A percentile compares a stretch with the other conserved stretches of the same genome.
Conservation (phyloP, 2,329 filamentous ascomycete genomes). For the Chrysoporthe deuterocubensis region DNA sequence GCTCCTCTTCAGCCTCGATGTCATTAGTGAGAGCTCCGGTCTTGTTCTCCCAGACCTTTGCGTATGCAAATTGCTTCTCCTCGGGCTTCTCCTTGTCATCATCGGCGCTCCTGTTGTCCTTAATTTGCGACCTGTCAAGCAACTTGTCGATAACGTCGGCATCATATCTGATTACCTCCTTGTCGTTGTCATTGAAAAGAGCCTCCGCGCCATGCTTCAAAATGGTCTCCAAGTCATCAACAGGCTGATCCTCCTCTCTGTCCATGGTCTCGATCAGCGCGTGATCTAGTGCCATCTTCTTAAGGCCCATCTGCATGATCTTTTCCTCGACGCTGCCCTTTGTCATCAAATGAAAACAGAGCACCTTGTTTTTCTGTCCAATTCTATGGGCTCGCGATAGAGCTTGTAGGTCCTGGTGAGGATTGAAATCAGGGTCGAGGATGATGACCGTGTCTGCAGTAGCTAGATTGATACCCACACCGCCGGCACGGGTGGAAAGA, state of each 20-base stretch:
- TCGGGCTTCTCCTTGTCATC: constrained; percentile 56
- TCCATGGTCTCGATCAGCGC: constrained; percentile 93
- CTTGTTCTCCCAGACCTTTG: constrained; percentile 90
- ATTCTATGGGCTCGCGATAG: constrained; percentile 94
- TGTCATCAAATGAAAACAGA: constrained; percentile 94
- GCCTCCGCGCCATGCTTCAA: constrained; percentile 85
- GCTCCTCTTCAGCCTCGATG: constrained; percentile 57
- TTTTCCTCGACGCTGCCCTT: constrained; percentile 89
- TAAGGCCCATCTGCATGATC: constrained; percentile 93
- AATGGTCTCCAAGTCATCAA: constrained; percentile 83
- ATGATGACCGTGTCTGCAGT: constrained; percentile 98
- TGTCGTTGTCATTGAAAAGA: constrained; percentile 75
- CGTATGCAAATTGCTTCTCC: constrained; percentile 86
- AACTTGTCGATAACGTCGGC: constrained; percentile 82
- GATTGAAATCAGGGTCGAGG: constrained; percentile 95
- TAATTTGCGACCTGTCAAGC: constrained; percentile 82
- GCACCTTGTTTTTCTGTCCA: constrained; percentile 92
- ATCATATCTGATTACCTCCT: constrained; percentile 81
- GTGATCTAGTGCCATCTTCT: constrained; percentile 95
- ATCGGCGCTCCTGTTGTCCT: constrained; percentile 68
- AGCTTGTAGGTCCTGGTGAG: constrained; percentile 96
- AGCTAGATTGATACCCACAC: constrained; percentile 96
- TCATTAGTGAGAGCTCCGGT: constrained; percentile 68
- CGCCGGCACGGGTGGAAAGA: constrained; percentile 90
- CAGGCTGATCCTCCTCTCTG: constrained; percentile 70